Percentiles rank a stretch among this genome's conserved stretches.
These are phyloP conservation scores for Hanseniaspora sp. DNA, from an alignment of 1,139 yeast species.

Conservation along the genomic window DNA sequence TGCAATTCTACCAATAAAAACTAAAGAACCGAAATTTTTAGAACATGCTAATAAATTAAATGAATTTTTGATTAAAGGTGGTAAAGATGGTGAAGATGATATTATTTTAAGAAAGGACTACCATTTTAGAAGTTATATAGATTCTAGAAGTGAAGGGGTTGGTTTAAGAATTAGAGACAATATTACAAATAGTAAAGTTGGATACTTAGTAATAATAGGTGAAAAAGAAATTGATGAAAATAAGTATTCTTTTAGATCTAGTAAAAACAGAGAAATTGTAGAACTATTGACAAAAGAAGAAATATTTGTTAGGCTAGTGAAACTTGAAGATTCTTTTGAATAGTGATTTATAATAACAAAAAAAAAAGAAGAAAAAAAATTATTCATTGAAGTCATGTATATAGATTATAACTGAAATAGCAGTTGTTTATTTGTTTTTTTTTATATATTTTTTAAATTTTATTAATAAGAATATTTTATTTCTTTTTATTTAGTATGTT, in stretches of 20 bases:
- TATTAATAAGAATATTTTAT: neutral
- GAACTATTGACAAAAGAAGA: slow-evolving; percentile 38
- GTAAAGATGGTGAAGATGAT: slow-evolving; percentile 18
- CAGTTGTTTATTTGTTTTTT: neutral
- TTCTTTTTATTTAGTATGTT: neutral
- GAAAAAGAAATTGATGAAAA: slow-evolving; percentile 63
- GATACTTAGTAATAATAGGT: slow-evolving; percentile 73
- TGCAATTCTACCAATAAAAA: slow-evolving; percentile 69
- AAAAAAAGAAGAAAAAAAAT: neutral
- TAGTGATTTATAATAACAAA: neutral
- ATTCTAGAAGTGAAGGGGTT: slow-evolving; percentile 62
- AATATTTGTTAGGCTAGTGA: slow-evolving; percentile 39
- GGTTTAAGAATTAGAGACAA: slow-evolving; percentile 76
- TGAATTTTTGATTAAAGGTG: slow-evolving; percentile 20
- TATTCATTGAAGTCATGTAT: too few relatives aligned
- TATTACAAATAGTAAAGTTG: slow-evolving; percentile 53
- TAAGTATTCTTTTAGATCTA: slow-evolving; percentile 55
- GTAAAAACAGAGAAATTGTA: slow-evolving; percentile 42
- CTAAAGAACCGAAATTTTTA: slow-evolving; percentile 41
- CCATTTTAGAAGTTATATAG: slow-evolving; percentile 66
- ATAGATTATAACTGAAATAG: neutral
- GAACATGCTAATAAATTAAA: slow-evolving; percentile 32
- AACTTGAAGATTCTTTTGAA: slow-evolving; percentile 35
- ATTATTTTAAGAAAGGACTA: slow-evolving; percentile 47
- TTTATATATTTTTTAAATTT: neutral